These are phyloP conservation scores for Phytopythium mirpurense DNA, from an alignment of 352 stramenopile genomes.

Conservation along the genomic window DNA sequence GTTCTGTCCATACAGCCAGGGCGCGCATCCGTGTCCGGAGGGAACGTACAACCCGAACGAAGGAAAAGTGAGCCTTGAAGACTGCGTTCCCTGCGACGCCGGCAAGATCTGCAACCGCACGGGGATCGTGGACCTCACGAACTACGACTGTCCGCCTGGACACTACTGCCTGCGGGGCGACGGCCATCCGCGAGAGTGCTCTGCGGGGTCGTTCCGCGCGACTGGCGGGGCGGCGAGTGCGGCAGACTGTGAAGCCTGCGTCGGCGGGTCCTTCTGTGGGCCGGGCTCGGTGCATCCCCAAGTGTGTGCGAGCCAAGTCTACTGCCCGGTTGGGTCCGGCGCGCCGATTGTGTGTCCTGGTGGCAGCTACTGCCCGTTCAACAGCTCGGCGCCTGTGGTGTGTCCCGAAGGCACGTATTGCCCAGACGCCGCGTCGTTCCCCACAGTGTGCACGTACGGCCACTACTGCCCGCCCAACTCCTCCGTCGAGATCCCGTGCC, in stretches of 20 bases:
- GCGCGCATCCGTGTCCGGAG: slow-evolving; percentile 39
- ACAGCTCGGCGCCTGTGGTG: slow-evolving; percentile 38
- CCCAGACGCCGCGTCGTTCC: slow-evolving; percentile 19
- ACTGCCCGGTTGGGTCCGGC: slow-evolving; percentile 55
- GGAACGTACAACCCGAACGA: slow-evolving; percentile 53
- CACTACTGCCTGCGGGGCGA: slow-evolving; percentile 61
- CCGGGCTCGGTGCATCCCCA: slow-evolving; percentile 34
- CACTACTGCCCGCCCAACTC: slow-evolving; percentile 73
- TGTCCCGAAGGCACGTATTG: slow-evolving; percentile 84
- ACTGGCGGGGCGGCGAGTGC: slow-evolving; percentile 25
- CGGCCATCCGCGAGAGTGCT: slow-evolving; percentile 29
- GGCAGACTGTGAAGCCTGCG: slow-evolving; percentile 44
- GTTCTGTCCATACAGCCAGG: slow-evolving; percentile 45
- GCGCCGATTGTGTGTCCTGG: slow-evolving; percentile 46
- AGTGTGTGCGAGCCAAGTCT: slow-evolving; percentile 47
- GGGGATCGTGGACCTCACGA: slow-evolving; percentile 41
- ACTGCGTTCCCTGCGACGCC: slow-evolving; percentile 50
- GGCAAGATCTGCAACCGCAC: slow-evolving; percentile 76
- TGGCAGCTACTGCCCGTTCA: slow-evolving; percentile 72
- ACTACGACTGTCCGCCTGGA: slow-evolving; percentile 67
- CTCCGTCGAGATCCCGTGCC: slow-evolving; percentile 57
- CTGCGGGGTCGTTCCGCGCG: slow-evolving; percentile 35
- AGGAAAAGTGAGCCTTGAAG: slow-evolving; percentile 36
- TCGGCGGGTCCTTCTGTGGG: slow-evolving; percentile 54
- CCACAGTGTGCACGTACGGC: slow-evolving; percentile 39